These are phyloP conservation scores for Pinus albicaulis DNA, from an alignment of 75 land plant genomes.

Conservation along the genomic window DNA sequence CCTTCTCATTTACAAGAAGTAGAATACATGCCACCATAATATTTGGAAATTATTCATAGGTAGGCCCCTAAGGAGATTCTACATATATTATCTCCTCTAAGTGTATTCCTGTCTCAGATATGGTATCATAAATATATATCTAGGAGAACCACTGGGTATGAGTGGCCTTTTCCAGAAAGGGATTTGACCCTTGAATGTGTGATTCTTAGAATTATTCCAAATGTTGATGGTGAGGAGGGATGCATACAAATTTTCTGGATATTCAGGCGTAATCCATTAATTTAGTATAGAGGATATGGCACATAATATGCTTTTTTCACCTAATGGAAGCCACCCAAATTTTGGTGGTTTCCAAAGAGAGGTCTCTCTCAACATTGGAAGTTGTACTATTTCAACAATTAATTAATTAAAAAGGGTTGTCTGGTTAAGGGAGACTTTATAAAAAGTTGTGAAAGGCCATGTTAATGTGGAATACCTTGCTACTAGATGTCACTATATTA, in stretches of 20 bases:
- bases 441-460: no score
- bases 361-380: no score
- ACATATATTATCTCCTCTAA: constrained; percentile 18
- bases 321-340: neutral
- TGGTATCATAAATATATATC: constrained; percentile 89
- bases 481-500: no score
- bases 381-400: no score
- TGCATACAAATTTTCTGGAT: constrained; percentile 84
- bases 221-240: constrained; percentile 82
- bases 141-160: constrained; percentile 76
- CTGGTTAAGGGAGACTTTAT: no score
- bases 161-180: constrained; percentile 93
- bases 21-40: constrained; percentile 76
- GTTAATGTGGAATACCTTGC: no score
- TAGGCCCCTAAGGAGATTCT: constrained; percentile 89
- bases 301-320: no score
- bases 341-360: no score
- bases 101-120: constrained; percentile 87
- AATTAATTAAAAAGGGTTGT: no score
- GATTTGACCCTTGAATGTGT: constrained; percentile 86
- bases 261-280: constrained; percentile 43
- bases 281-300: no score
- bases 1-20: constrained; percentile 81
- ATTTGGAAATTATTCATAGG: constrained; percentile 85
- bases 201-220: constrained; percentile 80